phyloP scores from a whole-genome alignment of 495 filamentous ascomycete species.

The Friedmanniomyces simplex region DNA sequence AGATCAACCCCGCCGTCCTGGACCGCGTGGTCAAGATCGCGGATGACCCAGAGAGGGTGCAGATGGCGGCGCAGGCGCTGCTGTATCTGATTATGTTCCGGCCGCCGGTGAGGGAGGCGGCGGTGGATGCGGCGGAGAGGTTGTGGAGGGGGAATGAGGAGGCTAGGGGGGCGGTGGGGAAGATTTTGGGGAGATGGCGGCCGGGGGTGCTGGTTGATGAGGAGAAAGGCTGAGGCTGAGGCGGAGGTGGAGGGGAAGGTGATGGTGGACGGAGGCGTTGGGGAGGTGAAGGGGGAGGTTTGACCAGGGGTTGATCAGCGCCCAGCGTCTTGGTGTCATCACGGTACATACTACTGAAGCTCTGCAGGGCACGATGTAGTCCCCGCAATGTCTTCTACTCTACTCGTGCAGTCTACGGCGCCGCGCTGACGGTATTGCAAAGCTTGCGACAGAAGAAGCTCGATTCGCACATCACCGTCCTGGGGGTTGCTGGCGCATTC shows the following conservation, averaged over 20 bases:
- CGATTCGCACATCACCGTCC: too few species aligned
- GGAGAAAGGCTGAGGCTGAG: neutral
- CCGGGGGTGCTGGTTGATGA: constrained; percentile 36
- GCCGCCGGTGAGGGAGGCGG: constrained; percentile 70
- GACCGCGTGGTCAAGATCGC: constrained; percentile 70
- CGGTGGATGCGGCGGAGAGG: constrained; percentile 71
- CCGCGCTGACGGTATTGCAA: too few species aligned
- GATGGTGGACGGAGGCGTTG: constrained; percentile 15
- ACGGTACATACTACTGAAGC: too few species aligned
- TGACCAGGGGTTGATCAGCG: too few species aligned
- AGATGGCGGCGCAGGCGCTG: constrained; percentile 49
- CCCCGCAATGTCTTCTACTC: too few species aligned
- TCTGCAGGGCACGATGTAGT: too few species aligned
- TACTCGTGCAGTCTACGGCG: too few species aligned
- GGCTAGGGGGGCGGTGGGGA: constrained; percentile 34
- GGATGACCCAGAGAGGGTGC: constrained; percentile 71
- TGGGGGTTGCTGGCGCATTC: too few species aligned
- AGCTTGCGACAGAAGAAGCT: too few species aligned
- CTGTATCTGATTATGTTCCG: constrained; percentile 76
- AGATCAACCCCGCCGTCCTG: constrained; percentile 58
- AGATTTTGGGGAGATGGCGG: constrained; percentile 40
- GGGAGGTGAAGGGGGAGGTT: neutral
- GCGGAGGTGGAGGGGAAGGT: constrained; percentile 1
- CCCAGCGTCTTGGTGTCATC: too few species aligned
- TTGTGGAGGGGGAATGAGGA: constrained; percentile 74